phyloP scores from a whole-genome alignment of 2,329 filamentous ascomycete genomes.

The Leptosphaerulina australis region DNA sequence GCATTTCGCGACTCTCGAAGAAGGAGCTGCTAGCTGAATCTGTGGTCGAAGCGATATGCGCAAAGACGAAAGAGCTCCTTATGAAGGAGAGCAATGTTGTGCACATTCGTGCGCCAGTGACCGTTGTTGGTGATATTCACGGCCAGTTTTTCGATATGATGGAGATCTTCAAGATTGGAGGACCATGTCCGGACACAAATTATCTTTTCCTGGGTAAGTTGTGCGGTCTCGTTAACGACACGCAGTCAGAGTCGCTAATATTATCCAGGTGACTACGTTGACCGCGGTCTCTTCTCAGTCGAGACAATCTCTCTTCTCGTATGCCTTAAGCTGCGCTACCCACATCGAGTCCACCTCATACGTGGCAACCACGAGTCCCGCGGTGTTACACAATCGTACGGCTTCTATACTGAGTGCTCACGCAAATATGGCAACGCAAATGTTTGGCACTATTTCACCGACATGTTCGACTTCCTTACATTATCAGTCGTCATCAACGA shows the following conservation, averaged over 20 bases:
- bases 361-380: constrained; percentile 97
- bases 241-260: constrained; percentile 28
- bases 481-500: constrained; percentile 97
- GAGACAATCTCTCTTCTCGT: constrained; percentile 98
- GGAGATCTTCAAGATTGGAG: constrained; percentile 98
- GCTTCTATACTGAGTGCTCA: constrained; percentile 97
- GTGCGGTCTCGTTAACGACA: constrained; percentile 12
- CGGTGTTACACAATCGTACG: constrained; percentile 97
- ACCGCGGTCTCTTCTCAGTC: constrained; percentile 97
- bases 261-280: constrained; percentile 87
- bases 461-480: constrained; percentile 99
- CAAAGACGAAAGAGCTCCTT: constrained; percentile 96
- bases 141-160: constrained; percentile 99
- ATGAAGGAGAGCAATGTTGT: constrained; percentile 99
- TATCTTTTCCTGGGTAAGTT: constrained; percentile 88
- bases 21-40: constrained; percentile 97
- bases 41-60: constrained; percentile 98
- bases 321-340: constrained; percentile 96
- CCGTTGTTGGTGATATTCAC: constrained; percentile 97
- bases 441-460: constrained; percentile 99
- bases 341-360: constrained; percentile 92
- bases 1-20: constrained; percentile 94
- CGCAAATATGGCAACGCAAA: constrained; percentile 98
- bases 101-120: constrained; percentile 92
- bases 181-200: constrained; percentile 96